phyloP scores from a whole-genome alignment of 257 asterid species.

The Solanum piurae region DNA sequence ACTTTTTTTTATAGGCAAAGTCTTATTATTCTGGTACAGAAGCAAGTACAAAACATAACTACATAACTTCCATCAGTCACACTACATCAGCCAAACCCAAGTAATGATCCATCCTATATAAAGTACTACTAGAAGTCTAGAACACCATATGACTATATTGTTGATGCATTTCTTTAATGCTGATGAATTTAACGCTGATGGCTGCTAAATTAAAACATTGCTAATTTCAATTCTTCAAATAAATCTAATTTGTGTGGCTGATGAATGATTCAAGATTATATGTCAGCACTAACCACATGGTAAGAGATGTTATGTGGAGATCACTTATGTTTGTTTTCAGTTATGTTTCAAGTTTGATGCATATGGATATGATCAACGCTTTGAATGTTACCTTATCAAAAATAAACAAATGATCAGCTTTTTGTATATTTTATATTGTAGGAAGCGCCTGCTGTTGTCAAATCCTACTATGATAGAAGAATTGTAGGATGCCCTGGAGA shows the following conservation, averaged over 20 bases:
- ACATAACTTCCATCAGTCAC: constrained; percentile 4
- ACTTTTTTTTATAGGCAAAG: not conserved
- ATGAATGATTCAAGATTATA: not conserved
- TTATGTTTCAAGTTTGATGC: not conserved
- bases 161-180: not conserved
- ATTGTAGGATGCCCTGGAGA: constrained; percentile 96
- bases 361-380: not conserved
- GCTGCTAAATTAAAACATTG: not conserved
- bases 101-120: not conserved
- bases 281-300: not conserved
- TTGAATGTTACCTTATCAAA: not conserved
- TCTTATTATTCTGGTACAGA: not conserved
- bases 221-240: not conserved
- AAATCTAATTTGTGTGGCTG: not conserved
- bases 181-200: not conserved
- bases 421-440: constrained; percentile 8
- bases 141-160: not conserved
- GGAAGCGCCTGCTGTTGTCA: constrained; percentile 79
- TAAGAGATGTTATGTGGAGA: not conserved
- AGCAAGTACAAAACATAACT: not conserved
- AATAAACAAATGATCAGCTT: not conserved
- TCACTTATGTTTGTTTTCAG: not conserved
- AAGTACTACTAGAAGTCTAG: not conserved
- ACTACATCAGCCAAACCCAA: not conserved
- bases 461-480: constrained; percentile 64